Base-by-base conservation (phyloP, 2,329 filamentous ascomycete species). In the Emericellopsis cladophorae region DNA sequence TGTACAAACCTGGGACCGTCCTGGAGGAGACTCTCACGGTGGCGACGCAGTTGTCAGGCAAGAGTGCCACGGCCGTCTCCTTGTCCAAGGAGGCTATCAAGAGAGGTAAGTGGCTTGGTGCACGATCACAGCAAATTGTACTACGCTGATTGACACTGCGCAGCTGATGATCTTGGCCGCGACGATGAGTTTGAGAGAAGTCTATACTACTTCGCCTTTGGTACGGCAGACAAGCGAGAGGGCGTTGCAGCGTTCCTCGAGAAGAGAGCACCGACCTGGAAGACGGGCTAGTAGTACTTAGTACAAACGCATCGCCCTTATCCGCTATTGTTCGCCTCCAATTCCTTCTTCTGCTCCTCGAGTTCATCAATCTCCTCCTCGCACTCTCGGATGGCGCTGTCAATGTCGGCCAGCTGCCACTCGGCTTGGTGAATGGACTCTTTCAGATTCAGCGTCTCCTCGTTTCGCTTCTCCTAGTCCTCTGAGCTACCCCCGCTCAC, bases 201-300 rank as follows among this genome's bases (percentile, higher is more conserved):
- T 39, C 45, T 62, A 24, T 62, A 62, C 44, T 59, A 59, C 41
- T 50, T 52, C 38, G 56, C 59, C 29, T 60, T 62, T 48, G 52
- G 52, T 3, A 56, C 49, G n/a, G 41, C 46, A 22, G 52, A 57
- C 37, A 57, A 58, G 39, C 42, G 44, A 21, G 54, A 57, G 40
- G 55, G 54, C 24, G 51, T 57, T 15, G 43, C 42, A 7, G 55
- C 56, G 7, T 58, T 59, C 39, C 44, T 58, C 7, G 49, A 56
- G 24, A 54, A 59, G 46, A 39, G 43, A 34, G 33, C 26, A 9
- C 42, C 42, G 7, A 38, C 15, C 8, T 44, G 42, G 42, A 29
- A 29, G 9, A 29, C 26, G 8, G 26, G 26, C 12, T 29, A 9
- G 12, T 29, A 29, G 26, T 21, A 21, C 18, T 5, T 21, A 21